phyloP scores from a whole-genome alignment of 306 rosid genomes.

The Malus sylvestris region DNA sequence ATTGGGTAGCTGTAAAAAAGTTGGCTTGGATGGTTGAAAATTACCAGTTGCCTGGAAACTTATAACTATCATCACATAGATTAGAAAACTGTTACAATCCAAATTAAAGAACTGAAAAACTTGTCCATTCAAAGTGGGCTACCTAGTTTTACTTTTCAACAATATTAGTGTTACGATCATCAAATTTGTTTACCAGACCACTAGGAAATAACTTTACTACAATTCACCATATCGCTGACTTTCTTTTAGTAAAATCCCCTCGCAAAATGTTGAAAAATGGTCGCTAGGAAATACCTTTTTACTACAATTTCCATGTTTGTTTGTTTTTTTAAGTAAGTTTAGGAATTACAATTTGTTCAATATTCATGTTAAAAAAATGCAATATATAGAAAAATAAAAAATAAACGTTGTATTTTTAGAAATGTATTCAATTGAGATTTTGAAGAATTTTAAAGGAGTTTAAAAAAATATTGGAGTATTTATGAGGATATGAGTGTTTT shows the following conservation, averaged over 20 bases:
- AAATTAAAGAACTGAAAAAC: background rate
- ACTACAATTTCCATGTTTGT: no score
- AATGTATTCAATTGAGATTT: background rate
- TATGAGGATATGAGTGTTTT: no score
- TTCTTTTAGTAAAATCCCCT: no score
- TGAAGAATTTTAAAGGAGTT: background rate
- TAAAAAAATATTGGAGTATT: no score
- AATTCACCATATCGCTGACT: background rate
- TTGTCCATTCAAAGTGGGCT: background rate
- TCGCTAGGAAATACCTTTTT: no score
- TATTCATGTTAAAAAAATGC: background rate
- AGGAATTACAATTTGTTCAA: no score
- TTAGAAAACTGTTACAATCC: background rate
- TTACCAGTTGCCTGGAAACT: background rate
- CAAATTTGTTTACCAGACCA: background rate
- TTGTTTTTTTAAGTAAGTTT: no score
- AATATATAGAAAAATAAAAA: no score
- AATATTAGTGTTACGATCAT: background rate
- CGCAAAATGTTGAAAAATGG: no score
- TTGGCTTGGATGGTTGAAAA: slow-evolving; percentile 8
- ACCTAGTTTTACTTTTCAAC: background rate
- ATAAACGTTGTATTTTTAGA: no score
- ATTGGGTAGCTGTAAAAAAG: slow-evolving; percentile 17
- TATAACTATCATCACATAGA: no score
- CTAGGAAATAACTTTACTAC: background rate